These are phyloP conservation scores for Allomyces macrogynus DNA, from an alignment of 192 early-diverging fungal genomes.

Conservation along the genomic window DNA sequence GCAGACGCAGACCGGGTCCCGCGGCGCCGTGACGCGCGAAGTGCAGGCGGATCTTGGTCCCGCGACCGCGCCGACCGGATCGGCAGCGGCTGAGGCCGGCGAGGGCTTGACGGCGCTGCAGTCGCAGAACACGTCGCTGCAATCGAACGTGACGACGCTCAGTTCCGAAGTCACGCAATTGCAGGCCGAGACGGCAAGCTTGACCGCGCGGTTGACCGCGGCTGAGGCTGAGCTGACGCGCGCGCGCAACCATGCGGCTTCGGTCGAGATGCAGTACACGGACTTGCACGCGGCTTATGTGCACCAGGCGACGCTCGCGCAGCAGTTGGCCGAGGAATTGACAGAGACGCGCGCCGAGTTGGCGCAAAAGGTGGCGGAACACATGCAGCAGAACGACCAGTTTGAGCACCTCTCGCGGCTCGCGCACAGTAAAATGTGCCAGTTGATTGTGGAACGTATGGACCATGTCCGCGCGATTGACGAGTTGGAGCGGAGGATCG, in stretches of 20 bases:
- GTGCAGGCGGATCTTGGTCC: not conserved
- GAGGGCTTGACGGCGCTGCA: not conserved
- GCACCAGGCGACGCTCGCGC: not conserved
- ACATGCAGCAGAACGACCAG: not conserved
- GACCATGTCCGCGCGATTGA: not conserved
- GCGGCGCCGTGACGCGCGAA: not conserved
- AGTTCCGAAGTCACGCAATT: not conserved
- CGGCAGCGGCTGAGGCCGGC: no score
- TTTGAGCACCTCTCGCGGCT: not conserved
- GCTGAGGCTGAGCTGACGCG: not conserved
- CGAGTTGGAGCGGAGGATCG: not conserved
- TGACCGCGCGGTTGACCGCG: not conserved
- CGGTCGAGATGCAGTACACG: not conserved
- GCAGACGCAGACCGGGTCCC: not conserved
- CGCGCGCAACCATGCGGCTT: not conserved
- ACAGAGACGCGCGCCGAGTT: not conserved
- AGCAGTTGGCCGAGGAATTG: not conserved
- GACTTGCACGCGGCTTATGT: not conserved
- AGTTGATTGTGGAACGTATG: not conserved
- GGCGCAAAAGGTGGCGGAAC: not conserved
- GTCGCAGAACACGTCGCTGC: not conserved
- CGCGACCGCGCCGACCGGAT: not conserved
- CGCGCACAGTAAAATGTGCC: not conserved
- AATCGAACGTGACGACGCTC: not conserved
- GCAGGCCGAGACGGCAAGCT: not conserved